Base-by-base conservation (phyloP, 768 basidiomycete genomes). In the Kwoniella dejecticola region DNA sequence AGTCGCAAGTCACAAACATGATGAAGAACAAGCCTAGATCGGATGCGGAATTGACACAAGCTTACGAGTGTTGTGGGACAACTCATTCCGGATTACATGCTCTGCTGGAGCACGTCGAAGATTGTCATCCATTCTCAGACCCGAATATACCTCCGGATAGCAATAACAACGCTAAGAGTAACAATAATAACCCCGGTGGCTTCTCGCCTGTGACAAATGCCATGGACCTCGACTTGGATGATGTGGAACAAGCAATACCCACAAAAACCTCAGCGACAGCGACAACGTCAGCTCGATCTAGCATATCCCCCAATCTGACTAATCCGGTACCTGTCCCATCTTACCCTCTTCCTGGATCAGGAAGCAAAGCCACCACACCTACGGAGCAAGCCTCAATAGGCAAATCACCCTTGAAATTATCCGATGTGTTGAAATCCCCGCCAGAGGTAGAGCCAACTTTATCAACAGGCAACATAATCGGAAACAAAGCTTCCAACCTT, bases 21-120 rank as follows among this genome's bases (percentile, higher is more conserved):
- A 72, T 72, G 69, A 50, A 29, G 30, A 59, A 62, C 5, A 44
- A 53, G 44, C 58, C 57, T 33, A 48, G 67, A 46, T 66, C 73
- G n/a, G 74, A 75, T 52, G 74, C 74, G 8, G 74, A 75, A 45
- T 42, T 72, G 24, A 69, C 69, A 38, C 54, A 67, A 38, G 56
- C 64, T 21, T 75, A 75, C 66, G 69, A 72, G 52, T 78, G 77
- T 55, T 78, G 77, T 48, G 71, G 71, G 12, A 54, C 62, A 30
- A 66, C 66, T 0, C 71, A 74, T 52, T 63, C 57, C 11, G 73
- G 71, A 13, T 55, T 78, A 23, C 77, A 78, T 49, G 75, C 69
- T 21, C 56, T 78, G 15, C 49, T 78, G 40, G 77, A 78, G 56
- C 77, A 78, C 52, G 77, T 78, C 19, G 74, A 76, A 38, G 74